phyloP scores from a whole-genome alignment of 2,329 filamentous ascomycete species.

The Gliomastix tumulicola region DNA sequence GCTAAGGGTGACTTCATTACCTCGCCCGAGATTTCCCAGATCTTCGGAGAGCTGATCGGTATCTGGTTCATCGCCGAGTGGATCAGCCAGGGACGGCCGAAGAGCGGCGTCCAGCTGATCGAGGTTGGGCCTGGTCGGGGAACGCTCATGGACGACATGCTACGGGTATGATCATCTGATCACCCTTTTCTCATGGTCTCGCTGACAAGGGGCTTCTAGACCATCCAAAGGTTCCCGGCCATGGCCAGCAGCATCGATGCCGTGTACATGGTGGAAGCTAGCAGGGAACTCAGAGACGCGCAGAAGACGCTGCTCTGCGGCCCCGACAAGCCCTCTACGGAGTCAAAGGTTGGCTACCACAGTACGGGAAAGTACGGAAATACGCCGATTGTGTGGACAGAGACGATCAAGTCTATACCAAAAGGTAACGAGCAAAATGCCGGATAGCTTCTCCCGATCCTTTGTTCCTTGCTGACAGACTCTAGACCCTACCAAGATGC shows the following conservation, averaged over 20 bases:
- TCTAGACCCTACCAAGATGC: slow-evolving; percentile 62
- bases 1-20: slow-evolving; percentile 91
- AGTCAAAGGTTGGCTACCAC: slow-evolving; percentile 67
- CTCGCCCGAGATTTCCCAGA: slow-evolving; percentile 92
- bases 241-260: slow-evolving; percentile 72
- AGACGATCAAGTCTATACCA: slow-evolving; percentile 79
- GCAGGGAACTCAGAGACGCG: slow-evolving; percentile 64
- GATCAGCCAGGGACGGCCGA: slow-evolving; percentile 79
- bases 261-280: slow-evolving; percentile 96
- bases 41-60: slow-evolving; percentile 91
- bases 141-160: slow-evolving; percentile 93
- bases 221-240: slow-evolving; percentile 73
- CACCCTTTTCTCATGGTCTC: slow-evolving; percentile 3
- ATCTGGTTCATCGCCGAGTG: slow-evolving; percentile 96
- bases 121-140: slow-evolving; percentile 92
- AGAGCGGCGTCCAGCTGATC: slow-evolving; percentile 74
- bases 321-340: slow-evolving; percentile 54
- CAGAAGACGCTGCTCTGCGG: slow-evolving; percentile 82
- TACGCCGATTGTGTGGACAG: slow-evolving; percentile 80
- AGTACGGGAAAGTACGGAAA: slow-evolving; percentile 69
- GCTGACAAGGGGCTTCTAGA: slow-evolving; percentile 41
- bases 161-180: slow-evolving; percentile 55
- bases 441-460: slow-evolving; percentile 7
- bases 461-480: neutral
- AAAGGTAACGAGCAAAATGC: slow-evolving; percentile 35